Percentiles rank a stretch among this genome's conserved stretches.
phyloP scores from a whole-genome alignment of 768 basidiomycete species.

The Lactifluus pinguis region DNA sequence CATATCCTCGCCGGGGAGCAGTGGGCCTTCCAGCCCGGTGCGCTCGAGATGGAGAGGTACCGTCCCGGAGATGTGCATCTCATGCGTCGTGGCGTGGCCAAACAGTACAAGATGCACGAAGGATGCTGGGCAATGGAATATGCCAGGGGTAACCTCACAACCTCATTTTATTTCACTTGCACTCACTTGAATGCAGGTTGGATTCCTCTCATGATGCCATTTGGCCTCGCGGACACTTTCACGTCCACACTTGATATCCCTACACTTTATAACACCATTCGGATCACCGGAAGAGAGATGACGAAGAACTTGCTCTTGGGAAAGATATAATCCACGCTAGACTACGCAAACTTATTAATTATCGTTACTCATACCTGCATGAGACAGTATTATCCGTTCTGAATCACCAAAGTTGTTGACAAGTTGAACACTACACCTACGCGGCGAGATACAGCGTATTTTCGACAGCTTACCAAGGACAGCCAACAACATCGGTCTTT shows the following conservation, averaged over 20 bases:
- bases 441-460: not conserved
- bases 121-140: conserved; percentile 96
- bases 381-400: too few species aligned
- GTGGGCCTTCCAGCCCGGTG: conserved; percentile 83
- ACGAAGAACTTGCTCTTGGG: conserved; percentile 70
- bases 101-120: conserved; percentile 97
- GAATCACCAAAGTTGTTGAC: not conserved
- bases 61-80: conserved; percentile 76
- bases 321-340: conserved; percentile 53
- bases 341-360: not conserved
- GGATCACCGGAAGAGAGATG: conserved; percentile 79
- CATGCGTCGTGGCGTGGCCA: conserved; percentile 71
- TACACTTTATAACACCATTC: conserved; percentile 69
- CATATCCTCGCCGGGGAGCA: conserved; percentile 91
- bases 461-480: not conserved
- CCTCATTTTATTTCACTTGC: not conserved
- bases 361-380: not conserved
- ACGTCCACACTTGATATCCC: conserved; percentile 84
- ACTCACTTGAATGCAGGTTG: conserved; percentile 53
- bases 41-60: conserved; percentile 80
- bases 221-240: conserved; percentile 80
- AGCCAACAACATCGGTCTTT: not conserved
- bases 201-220: conserved; percentile 95
- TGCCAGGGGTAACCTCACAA: conserved; percentile 55
- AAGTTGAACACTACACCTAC: not conserved